Evolutionary conservation across 176 grass and related monocot genomes (phyloP).

Genomic region (Avena sativa): DNA sequence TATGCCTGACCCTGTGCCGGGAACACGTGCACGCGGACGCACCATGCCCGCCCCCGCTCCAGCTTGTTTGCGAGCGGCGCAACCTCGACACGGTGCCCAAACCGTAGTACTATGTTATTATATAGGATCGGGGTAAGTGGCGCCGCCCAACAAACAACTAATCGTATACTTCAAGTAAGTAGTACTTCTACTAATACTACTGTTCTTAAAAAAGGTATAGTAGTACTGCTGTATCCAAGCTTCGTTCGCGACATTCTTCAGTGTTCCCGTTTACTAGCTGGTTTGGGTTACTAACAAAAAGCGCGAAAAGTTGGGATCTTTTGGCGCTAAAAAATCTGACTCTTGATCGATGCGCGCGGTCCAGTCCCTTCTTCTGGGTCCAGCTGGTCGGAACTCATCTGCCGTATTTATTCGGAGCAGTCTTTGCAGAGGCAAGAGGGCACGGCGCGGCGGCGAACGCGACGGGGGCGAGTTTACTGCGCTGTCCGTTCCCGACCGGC

Average conservation of each 20-base stretch:
- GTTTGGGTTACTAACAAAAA: background rate
- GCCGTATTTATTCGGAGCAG: slow-evolving; percentile 9
- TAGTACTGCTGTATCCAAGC: background rate
- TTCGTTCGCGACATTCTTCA: background rate
- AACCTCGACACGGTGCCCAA: background rate
- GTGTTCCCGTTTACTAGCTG: background rate
- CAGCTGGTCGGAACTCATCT: slow-evolving; percentile 33
- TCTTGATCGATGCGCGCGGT: background rate
- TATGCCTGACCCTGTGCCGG: background rate
- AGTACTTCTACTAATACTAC: no score
- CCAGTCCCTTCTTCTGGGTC: slow-evolving; percentile 11
- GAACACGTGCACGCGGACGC: background rate
- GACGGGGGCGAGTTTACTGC: background rate
- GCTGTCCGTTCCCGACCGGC: background rate
- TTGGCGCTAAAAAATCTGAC: slow-evolving; percentile 38
- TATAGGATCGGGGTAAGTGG: background rate
- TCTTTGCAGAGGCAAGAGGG: background rate
- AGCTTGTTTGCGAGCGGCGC: background rate
- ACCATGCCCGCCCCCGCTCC: background rate
- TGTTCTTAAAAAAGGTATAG: no score
- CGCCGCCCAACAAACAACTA: background rate
- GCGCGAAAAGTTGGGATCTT: background rate
- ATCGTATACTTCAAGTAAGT: background rate
- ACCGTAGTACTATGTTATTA: background rate
- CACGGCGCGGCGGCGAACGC: background rate